Evolutionary conservation across 2,329 filamentous ascomycete genomes (phyloP), one percentile per base, ranked within the genome.

Genomic region (Neofusicoccum laricinum): DNA sequence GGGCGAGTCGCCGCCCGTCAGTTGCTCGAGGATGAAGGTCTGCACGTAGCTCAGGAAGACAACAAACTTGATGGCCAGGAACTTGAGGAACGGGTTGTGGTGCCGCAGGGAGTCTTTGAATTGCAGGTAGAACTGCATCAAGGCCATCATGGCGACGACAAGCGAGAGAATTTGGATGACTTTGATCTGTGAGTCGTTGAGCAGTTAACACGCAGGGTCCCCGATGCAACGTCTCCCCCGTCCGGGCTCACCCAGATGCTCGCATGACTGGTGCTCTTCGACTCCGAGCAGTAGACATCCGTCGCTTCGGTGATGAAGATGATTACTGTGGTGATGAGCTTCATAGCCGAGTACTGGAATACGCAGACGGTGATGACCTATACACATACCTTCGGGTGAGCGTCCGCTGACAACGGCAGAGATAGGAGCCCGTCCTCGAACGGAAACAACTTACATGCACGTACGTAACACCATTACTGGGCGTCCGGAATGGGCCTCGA

Each of bases 41-140:
- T 95, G 91, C 90, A 91, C 94, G 76, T 94, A 93, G 34, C 88
- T 92, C 67, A 95, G 82, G 80, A 94, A 94, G 70, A 95, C 91
- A 71, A 94, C 91, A 34, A 93, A 82, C 76, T 94, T 94, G 77
- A 95, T 93, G 68, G 90, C 89, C n/a, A 91, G 71, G 30, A 95
- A 87, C 76, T 94, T 95, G 68, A 92, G 75, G 68, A 93, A 88
- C 0, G 90, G 89, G 19, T 79, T 82, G 72, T 93, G 85, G 65
- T 88, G 83, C 12, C 82, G 80, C 30, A 94, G 82, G 63, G 89
- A 84, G 1, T 81, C 77, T 65, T 85, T 86, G 51, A 93, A 81
- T 75, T 93, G 90, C 30, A 90, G 75, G 75, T 94, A 94, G 75
- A 93, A 93, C 70, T 94, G 90, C 68, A 94, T 87, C 43, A 95